A percentile compares a stretch with the other conserved stretches of the same genome.
Conservation (phyloP, 768 basidiomycete genomes). For the Calocybe gangraenosa region DNA sequence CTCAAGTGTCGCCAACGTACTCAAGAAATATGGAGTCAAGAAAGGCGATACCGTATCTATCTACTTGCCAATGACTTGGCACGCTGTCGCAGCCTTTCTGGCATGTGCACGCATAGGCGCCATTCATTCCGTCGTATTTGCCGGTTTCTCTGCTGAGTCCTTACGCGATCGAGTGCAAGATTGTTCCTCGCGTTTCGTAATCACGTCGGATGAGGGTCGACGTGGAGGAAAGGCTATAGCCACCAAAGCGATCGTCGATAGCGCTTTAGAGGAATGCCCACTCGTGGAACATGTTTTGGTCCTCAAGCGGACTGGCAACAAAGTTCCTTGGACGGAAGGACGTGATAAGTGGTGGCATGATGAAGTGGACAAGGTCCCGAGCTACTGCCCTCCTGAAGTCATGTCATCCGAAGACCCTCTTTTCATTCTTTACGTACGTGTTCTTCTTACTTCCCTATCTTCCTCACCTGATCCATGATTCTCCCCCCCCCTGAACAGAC, state of each 20-base stretch:
- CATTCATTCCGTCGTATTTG: constrained; percentile 95
- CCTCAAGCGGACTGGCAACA: constrained; percentile 79
- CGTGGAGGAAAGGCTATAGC: constrained; percentile 95
- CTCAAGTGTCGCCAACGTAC: constrained; percentile 84
- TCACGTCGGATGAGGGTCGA: constrained; percentile 92
- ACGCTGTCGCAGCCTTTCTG: constrained; percentile 93
- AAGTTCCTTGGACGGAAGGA: constrained; percentile 76
- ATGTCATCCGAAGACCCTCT: constrained; percentile 95
- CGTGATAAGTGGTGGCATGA: constrained; percentile 98
- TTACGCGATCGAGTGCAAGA: constrained; percentile 90
- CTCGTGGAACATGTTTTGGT: constrained; percentile 89
- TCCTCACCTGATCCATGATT: constrained; percentile 2
- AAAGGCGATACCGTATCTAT: constrained; percentile 95
- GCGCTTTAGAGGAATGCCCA: constrained; percentile 82
- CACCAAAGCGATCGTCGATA: constrained; percentile 90
- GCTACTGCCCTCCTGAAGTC: constrained; percentile 83
- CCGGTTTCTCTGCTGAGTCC: constrained; percentile 93
- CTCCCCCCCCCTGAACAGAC: constrained; percentile 46
- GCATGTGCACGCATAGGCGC: constrained; percentile 97
- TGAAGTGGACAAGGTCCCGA: constrained; percentile 76
- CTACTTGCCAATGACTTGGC: constrained; percentile 94
- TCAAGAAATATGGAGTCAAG: constrained; percentile 85
- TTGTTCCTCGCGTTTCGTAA: constrained; percentile 85
- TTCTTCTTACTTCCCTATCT: background rate
- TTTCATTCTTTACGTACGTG: constrained; percentile 96